These are phyloP conservation scores for Amphicarpaea edgeworthii DNA, from an alignment of 306 rosid genomes.

Conservation along the genomic window DNA sequence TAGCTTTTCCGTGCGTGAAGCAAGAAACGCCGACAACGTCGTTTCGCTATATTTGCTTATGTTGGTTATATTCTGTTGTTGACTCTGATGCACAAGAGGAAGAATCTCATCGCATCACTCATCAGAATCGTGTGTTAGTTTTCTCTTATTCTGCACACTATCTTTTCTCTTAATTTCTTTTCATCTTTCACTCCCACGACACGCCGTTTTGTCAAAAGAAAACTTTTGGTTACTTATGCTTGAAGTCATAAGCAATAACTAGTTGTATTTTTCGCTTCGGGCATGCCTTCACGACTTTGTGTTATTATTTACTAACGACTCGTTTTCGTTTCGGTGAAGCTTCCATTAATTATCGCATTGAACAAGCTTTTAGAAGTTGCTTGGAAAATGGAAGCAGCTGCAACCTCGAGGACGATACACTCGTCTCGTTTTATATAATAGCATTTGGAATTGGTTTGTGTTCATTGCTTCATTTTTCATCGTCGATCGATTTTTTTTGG, in stretches of 20 bases:
- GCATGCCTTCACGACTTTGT: not conserved
- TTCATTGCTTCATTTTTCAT: conserved; percentile 3
- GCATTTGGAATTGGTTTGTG: not conserved
- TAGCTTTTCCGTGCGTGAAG: too few species aligned
- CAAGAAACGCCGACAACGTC: too few species aligned
- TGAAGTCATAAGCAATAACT: not conserved
- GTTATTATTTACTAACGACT: conserved; percentile 22
- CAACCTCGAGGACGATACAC: conserved; percentile 20
- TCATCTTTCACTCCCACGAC: too few species aligned
- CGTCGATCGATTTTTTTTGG: not conserved
- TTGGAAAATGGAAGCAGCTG: conserved; percentile 22
- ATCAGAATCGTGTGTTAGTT: not conserved
- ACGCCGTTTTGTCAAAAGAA: conserved; percentile 5
- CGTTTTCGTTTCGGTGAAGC: conserved; percentile 39
- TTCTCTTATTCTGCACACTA: not conserved
- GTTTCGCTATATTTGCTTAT: too few species aligned
- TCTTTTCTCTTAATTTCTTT: not conserved
- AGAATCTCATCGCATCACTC: too few species aligned
- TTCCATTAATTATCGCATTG: not conserved
- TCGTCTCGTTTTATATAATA: conserved; percentile 20
- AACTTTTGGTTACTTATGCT: conserved; percentile 17
- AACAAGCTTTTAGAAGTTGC: not conserved
- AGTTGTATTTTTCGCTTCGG: too few species aligned
- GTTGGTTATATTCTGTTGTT: too few species aligned
- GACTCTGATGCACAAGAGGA: too few species aligned